Evolutionary conservation across 495 filamentous ascomycete genomes (phyloP).

Genomic region (Lineolata rhizophorae): DNA sequence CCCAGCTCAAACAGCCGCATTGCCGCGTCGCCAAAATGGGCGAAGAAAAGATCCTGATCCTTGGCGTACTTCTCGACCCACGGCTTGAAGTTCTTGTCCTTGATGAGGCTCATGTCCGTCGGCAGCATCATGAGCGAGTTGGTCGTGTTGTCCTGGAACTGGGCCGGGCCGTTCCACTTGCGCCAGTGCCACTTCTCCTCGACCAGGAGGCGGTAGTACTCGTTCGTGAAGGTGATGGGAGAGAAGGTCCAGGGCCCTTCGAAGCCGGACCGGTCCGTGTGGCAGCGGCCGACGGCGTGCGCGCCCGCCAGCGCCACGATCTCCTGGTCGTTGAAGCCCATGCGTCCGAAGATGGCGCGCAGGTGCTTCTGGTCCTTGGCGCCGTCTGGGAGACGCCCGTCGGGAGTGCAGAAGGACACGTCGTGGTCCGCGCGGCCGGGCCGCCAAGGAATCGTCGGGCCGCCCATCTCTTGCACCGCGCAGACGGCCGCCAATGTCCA

Average conservation of each 20-base stretch:
- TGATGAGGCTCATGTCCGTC: slow-evolving; percentile 66
- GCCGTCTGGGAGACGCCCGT: slow-evolving; percentile 87
- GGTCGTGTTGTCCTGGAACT: slow-evolving; percentile 67
- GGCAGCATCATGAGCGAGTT: slow-evolving; percentile 95
- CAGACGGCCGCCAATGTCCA: slow-evolving; percentile 80
- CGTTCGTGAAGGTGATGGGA: slow-evolving; percentile 84
- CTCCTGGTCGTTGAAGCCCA: slow-evolving; percentile 96
- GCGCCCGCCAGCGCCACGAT: slow-evolving; percentile 82
- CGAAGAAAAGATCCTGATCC: slow-evolving; percentile 81
- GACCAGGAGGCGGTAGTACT: slow-evolving; percentile 71
- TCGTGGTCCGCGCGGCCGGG: slow-evolving; percentile 67
- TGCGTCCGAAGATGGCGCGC: slow-evolving; percentile 81
- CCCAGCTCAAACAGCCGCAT: slow-evolving; percentile 82
- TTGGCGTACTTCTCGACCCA: slow-evolving; percentile 81
- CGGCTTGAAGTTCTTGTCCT: slow-evolving; percentile 71
- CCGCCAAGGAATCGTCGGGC: slow-evolving; percentile 71
- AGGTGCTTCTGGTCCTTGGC: slow-evolving; percentile 62
- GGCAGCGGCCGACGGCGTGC: slow-evolving; percentile 83
- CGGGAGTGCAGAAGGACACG: slow-evolving; percentile 71
- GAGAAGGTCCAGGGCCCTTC: slow-evolving; percentile 93
- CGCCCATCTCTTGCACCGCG: slow-evolving; percentile 89
- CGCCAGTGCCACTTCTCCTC: slow-evolving; percentile 80
- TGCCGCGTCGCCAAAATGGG: slow-evolving; percentile 65
- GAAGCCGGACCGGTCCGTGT: slow-evolving; percentile 72
- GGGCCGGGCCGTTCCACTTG: slow-evolving; percentile 83